phyloP scores from a whole-genome alignment of 805 yeast species.

The Yamadazyma olivae region DNA sequence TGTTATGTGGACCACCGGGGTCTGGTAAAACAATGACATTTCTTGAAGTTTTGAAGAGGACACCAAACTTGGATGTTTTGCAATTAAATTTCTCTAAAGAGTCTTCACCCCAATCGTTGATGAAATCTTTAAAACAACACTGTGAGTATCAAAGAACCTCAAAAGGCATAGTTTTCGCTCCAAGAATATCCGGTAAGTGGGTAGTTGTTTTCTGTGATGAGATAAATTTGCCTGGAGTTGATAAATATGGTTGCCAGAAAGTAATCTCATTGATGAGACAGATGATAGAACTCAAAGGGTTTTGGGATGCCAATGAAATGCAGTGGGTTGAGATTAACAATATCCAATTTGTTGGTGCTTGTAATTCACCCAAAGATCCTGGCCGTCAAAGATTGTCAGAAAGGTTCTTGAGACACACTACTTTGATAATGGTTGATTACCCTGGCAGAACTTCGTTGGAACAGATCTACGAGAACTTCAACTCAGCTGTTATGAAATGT shows the following conservation, averaged over 20 bases:
- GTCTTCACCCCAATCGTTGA: slow-evolving; percentile 58
- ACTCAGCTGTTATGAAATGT: slow-evolving; percentile 51
- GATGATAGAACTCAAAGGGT: slow-evolving; percentile 69
- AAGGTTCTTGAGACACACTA: slow-evolving; percentile 65
- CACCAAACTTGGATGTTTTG: slow-evolving; percentile 56
- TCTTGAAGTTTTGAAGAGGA: slow-evolving; percentile 59
- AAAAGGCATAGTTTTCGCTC: slow-evolving; percentile 53
- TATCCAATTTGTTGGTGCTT: slow-evolving; percentile 90
- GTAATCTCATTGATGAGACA: slow-evolving; percentile 74
- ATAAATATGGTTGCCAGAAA: slow-evolving; percentile 68
- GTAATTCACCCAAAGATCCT: slow-evolving; percentile 82
- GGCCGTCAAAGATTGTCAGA: slow-evolving; percentile 61
- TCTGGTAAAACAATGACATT: slow-evolving; percentile 95
- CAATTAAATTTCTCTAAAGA: slow-evolving; percentile 83
- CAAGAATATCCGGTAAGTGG: slow-evolving; percentile 62
- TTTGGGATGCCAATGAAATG: slow-evolving; percentile 60
- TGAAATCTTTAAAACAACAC: slow-evolving; percentile 67
- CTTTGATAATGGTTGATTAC: slow-evolving; percentile 72
- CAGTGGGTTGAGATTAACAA: slow-evolving; percentile 65
- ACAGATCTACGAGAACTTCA: slow-evolving; percentile 66
- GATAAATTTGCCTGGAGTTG: slow-evolving; percentile 74
- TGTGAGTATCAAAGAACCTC: slow-evolving; percentile 57
- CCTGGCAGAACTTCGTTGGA: slow-evolving; percentile 62
- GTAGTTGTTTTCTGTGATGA: slow-evolving; percentile 90
- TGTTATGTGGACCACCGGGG: slow-evolving; percentile 96